Conservation (phyloP, 768 basidiomycete species). For the Mrakia frigida region DNA sequence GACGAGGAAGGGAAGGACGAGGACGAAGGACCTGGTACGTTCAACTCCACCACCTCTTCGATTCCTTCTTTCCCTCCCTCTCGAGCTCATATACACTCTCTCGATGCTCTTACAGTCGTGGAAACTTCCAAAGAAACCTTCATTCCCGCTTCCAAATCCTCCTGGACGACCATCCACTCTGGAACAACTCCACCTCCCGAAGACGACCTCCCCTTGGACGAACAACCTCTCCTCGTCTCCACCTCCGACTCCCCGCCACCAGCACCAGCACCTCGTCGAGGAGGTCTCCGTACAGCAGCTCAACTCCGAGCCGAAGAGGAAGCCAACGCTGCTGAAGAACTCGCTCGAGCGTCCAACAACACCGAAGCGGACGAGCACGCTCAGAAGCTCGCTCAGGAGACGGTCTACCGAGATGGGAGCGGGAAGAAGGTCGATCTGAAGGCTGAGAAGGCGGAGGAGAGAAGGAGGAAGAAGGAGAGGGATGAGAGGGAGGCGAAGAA, state of each 20-base stretch:
- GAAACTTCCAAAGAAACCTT: slow-evolving; percentile 24
- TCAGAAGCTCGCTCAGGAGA: slow-evolving; percentile 60
- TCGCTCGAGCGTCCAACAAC: slow-evolving; percentile 37
- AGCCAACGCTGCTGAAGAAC: slow-evolving; percentile 45
- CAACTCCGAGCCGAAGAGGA: slow-evolving; percentile 57
- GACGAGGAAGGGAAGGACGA: slow-evolving; percentile 54
- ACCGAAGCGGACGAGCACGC: slow-evolving; percentile 36
- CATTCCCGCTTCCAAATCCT: slow-evolving; percentile 14
- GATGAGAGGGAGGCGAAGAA: slow-evolving; percentile 76
- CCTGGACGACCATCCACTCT: slow-evolving; percentile 27
- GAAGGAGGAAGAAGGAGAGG: slow-evolving; percentile 66
- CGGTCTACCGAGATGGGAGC: slow-evolving; percentile 84
- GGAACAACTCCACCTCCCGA: slow-evolving; percentile 37
- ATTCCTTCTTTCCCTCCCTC: not conserved
- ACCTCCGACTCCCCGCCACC: not conserved
- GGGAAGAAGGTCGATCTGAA: slow-evolving; percentile 87
- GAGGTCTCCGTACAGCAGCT: slow-evolving; percentile 71
- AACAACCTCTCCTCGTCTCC: slow-evolving; percentile 58
- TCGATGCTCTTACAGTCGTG: slow-evolving; percentile 5
- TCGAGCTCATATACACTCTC: not conserved
- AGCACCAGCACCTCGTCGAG: slow-evolving; percentile 43
- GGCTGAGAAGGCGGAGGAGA: slow-evolving; percentile 76
- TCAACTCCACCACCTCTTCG: not conserved
- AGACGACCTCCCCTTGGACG: slow-evolving; percentile 53
- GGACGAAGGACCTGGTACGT: slow-evolving; percentile 60